Percentiles rank a stretch among this genome's conserved stretches.
Evolutionary conservation across 2,329 filamentous ascomycete genomes (phyloP).

Genomic region (Aspergillus tamarii): DNA sequence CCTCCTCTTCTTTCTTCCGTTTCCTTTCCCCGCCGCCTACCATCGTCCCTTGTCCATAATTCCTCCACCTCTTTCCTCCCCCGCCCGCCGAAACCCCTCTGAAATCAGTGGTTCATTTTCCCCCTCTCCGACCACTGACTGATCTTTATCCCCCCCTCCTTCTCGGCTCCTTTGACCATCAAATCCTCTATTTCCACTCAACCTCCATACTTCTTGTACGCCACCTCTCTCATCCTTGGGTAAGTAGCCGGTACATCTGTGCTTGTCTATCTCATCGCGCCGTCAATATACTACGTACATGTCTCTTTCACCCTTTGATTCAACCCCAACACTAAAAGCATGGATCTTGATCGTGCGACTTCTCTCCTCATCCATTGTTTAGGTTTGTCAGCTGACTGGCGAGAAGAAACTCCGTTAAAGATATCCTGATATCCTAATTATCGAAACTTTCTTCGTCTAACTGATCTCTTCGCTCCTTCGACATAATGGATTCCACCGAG

Average conservation of each 20-base stretch:
- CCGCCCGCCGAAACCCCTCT: slow-evolving; percentile 35
- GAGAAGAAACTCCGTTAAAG: background rate
- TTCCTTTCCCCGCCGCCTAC: slow-evolving; percentile 21
- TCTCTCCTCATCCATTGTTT: background rate
- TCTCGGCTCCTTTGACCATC: slow-evolving; percentile 7
- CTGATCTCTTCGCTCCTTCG: slow-evolving; percentile 12
- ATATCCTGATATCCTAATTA: background rate
- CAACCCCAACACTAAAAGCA: background rate
- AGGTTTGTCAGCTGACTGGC: background rate
- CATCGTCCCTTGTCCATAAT: slow-evolving; percentile 21
- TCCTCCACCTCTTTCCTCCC: slow-evolving; percentile 31
- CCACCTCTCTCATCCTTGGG: slow-evolving; percentile 6
- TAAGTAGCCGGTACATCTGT: background rate
- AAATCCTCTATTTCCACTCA: background rate
- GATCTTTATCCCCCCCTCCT: slow-evolving; percentile 3
- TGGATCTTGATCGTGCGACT: slow-evolving; percentile 3
- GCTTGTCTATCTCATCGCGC: background rate
- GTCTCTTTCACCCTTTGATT: background rate
- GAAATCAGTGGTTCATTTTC: slow-evolving; percentile 25
- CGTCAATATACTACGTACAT: background rate
- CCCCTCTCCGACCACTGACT: slow-evolving; percentile 18
- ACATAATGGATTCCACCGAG: slow-evolving; percentile 65
- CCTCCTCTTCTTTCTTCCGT: slow-evolving; percentile 16
- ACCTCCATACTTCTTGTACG: background rate
- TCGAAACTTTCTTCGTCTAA: background rate